These are phyloP conservation scores for Debaryomyces hansenii DNA, from an alignment of 805 yeast species.

Conservation along the genomic window DNA sequence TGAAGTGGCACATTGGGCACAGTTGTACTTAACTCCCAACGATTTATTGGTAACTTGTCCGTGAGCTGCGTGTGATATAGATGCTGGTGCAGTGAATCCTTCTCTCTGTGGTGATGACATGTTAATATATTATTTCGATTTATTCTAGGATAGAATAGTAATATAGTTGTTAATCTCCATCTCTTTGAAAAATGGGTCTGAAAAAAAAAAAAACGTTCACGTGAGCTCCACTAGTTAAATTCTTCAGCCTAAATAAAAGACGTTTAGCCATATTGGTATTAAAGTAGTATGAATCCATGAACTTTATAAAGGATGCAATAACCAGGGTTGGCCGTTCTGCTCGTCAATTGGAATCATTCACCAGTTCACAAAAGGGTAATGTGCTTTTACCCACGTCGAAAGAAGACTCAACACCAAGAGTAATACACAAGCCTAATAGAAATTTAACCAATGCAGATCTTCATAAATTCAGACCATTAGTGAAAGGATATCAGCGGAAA, in stretches of 20 bases:
- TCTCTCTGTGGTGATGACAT: conserved; percentile 66
- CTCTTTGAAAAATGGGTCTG: neutral
- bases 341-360: conserved; percentile 22
- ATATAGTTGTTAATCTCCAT: neutral
- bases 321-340: conserved; percentile 32
- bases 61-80: conserved; percentile 73
- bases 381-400: neutral
- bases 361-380: neutral
- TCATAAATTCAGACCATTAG: conserved; percentile 10
- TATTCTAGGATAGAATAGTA: conserved; percentile 1
- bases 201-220: neutral
- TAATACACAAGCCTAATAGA: conserved; percentile 2
- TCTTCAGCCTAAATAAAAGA: neutral
- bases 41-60: conserved; percentile 66
- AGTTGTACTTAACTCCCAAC: conserved; percentile 87
- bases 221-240: neutral
- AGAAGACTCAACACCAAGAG: neutral
- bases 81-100: conserved; percentile 83
- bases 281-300: conserved; percentile 17
- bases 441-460: conserved; percentile 10
- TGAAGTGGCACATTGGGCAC: conserved; percentile 94
- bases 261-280: neutral
- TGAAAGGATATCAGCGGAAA: conserved; percentile 17
- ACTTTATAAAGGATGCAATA: conserved; percentile 33
- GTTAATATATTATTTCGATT: neutral